Conservation (phyloP, 805 yeast species). For the Tetrapisispora arboricola region DNA sequence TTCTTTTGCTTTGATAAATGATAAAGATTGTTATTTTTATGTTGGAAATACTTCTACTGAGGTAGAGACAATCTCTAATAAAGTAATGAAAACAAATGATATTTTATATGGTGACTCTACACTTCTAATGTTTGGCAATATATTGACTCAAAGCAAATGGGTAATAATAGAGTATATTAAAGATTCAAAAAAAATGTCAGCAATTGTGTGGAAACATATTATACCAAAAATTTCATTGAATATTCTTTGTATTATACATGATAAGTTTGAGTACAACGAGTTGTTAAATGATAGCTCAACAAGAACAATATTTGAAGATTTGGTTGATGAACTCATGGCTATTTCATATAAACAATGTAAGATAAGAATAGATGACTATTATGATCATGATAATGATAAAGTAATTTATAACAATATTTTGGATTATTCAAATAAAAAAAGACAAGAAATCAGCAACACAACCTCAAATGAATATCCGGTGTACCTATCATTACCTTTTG, state of each 20-base stretch:
- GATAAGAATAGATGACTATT: conserved; percentile 8
- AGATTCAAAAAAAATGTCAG: conserved; percentile 16
- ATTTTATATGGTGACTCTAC: conserved; percentile 3
- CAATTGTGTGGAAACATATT: conserved; percentile 22
- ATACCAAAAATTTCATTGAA: conserved; percentile 26
- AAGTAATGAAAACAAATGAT: not conserved
- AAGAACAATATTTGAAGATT: conserved; percentile 17
- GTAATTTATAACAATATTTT: conserved; percentile 17
- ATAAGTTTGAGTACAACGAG: conserved; percentile 22
- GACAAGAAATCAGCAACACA: conserved; percentile 14
- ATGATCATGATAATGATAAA: not conserved
- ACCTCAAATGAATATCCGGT: conserved; percentile 27
- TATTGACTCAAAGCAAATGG: conserved; percentile 15
- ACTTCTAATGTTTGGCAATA: conserved; percentile 6
- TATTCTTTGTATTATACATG: conserved; percentile 25
- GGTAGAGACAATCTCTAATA: conserved; percentile 1
- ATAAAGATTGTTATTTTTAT: conserved; percentile 15
- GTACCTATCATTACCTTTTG: conserved; percentile 26
- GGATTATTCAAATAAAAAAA: conserved; percentile 14
- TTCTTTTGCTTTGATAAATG: conserved; percentile 24
- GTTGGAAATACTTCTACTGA: conserved; percentile 16
- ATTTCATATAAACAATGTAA: conserved; percentile 21
- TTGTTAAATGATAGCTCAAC: conserved; percentile 18
- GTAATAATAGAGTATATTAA: conserved; percentile 9
- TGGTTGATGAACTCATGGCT: conserved; percentile 20